Base-by-base conservation (phyloP, 169 alveolate genomes). In the Cryptosporidium viatorum region DNA sequence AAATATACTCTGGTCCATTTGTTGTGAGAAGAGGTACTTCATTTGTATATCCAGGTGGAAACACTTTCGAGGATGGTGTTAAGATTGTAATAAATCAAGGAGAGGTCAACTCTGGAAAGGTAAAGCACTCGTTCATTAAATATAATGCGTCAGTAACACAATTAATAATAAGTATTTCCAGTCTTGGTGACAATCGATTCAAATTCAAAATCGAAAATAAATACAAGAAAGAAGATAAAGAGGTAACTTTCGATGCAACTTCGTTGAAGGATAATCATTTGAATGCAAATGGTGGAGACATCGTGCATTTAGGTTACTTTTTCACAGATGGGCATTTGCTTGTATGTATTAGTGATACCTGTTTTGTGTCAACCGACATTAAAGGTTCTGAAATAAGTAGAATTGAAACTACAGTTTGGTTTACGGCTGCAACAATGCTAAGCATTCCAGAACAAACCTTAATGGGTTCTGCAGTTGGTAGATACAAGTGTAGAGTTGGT, bases 401-500 rank as follows among this genome's bases (percentile, higher is more conserved):
- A 23, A 65, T 80, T 43, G 31, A 21, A 16, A 14, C 87, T 12
- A 39, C 65, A 18, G 65, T 80, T 26, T 80, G 75, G 80, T 80
- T 80, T 16, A 62, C 74, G 39, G 1, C n/a, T 21, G 3, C 52
- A 60, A 41, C 16, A 60, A 62, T 52, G 52, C 18, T 43, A 6
- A n/a, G 65, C 6, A 23, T 43, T 35, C 51, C 74, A 2, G 74
- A 80, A 7, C 89, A 41, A n/a, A 39, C 62, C 35, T 37, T 65
- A 62, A 9, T 39, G 23, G 74, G 80, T 45, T 43, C 80, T 62
- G 74, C 89, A 21, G 51, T 65, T 37, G 89, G 89, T 21, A 59
- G 16, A 62, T 29, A 41, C 41, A 80, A 80, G 37, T 80, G 89
- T 43, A 80, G 51, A 45, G 55, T 80, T 60, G 89, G 75, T 8